These are phyloP conservation scores for Termitomyces sp. DNA, from an alignment of 768 basidiomycete species.

Conservation along the genomic window DNA sequence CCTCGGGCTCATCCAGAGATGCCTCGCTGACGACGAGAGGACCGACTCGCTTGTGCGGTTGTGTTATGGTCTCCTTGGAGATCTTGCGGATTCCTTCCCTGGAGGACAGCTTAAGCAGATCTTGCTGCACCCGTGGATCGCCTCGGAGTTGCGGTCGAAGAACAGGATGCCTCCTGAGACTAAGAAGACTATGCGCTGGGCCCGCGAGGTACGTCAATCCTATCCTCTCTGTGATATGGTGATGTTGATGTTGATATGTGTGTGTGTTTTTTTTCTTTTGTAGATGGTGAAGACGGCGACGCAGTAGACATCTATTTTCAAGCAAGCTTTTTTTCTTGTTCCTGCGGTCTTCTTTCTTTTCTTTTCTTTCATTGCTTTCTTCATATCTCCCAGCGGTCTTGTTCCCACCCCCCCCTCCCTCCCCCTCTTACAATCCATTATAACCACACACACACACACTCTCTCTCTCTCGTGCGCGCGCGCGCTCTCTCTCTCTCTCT, in stretches of 20 bases:
- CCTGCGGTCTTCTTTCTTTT: conserved; percentile 16
- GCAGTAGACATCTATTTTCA: conserved; percentile 41
- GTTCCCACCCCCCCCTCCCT: conserved; percentile 9
- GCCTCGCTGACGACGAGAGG: conserved; percentile 76
- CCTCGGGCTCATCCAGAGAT: conserved; percentile 76
- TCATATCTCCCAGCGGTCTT: not conserved
- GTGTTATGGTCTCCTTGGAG: conserved; percentile 84
- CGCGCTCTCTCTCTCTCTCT: conserved; percentile 5
- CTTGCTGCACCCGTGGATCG: conserved; percentile 78
- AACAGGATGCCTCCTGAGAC: conserved; percentile 71
- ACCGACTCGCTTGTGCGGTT: conserved; percentile 73
- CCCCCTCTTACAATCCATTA: not conserved
- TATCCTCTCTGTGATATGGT: not conserved
- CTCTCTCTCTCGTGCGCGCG: not conserved
- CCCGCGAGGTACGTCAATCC: conserved; percentile 66
- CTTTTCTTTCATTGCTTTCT: conserved; percentile 6
- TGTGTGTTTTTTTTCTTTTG: not conserved
- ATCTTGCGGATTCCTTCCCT: conserved; percentile 86
- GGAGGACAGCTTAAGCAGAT: conserved; percentile 75
- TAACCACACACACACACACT: not conserved
- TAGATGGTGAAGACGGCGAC: conserved; percentile 82
- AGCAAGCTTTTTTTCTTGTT: conserved; percentile 11
- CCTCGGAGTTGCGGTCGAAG: conserved; percentile 65
- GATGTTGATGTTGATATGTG: not conserved
- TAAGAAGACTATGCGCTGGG: conserved; percentile 91